Evolutionary conservation across 257 asterid genomes (phyloP).

Genomic region (Fraxinus cuspidata): DNA sequence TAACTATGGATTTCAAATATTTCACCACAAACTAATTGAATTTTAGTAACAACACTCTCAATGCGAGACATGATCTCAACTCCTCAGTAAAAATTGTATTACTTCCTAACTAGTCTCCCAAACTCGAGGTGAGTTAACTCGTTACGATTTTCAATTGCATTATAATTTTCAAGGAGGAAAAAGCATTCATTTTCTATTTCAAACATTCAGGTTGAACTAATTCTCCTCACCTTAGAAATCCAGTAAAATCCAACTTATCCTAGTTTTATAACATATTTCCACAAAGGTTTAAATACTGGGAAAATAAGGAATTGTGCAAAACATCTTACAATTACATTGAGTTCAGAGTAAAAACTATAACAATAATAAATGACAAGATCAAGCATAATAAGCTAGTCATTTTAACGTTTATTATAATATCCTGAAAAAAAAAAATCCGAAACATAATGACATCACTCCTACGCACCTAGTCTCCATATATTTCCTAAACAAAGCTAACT

Average conservation of each 20-base stretch:
- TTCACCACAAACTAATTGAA: neutral
- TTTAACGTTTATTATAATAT: neutral
- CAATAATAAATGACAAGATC: neutral
- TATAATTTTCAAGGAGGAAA: neutral
- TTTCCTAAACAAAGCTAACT: neutral
- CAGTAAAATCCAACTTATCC: neutral
- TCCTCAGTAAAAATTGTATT: neutral
- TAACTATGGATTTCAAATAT: neutral
- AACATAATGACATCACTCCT: neutral
- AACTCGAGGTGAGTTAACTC: neutral
- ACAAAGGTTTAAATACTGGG: neutral
- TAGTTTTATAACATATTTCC: neutral
- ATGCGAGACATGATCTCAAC: neutral
- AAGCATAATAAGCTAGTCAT: neutral
- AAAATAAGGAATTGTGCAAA: neutral
- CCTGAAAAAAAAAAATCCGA: neutral
- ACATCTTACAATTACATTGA: neutral
- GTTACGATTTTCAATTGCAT: neutral
- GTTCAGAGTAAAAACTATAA: neutral
- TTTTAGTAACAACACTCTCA: neutral
- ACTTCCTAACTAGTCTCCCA: neutral
- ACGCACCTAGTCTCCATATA: neutral
- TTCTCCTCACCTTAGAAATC: neutral
- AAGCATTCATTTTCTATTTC: neutral
- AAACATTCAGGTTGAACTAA: constrained; percentile 3